phyloP scores from a whole-genome alignment of 345 rosid genomes.

The Eucalyptus erythrocorys region DNA sequence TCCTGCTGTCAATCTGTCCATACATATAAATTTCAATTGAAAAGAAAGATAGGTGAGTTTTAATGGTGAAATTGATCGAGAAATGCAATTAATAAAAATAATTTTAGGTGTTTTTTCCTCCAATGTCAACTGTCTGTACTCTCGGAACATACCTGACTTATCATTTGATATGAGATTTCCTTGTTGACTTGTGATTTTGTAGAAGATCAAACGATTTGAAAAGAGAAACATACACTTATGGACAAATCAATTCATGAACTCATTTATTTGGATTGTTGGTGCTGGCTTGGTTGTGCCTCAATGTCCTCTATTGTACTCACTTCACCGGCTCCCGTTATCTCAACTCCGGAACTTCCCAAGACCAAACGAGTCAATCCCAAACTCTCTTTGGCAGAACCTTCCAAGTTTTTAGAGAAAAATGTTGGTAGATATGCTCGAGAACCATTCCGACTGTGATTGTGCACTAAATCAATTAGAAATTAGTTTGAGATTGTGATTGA shows the following conservation, averaged over 20 bases:
- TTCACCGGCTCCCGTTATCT: not conserved
- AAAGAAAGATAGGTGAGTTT: not conserved
- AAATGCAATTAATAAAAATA: not conserved
- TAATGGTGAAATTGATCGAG: not conserved
- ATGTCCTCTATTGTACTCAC: not conserved
- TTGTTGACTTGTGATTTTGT: not conserved
- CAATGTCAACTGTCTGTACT: not conserved
- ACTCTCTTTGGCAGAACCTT: rapidly evolving
- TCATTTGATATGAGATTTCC: not conserved
- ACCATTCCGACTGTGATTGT: too few species aligned
- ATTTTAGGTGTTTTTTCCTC: not conserved
- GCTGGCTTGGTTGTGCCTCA: not conserved
- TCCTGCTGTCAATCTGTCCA: too few species aligned
- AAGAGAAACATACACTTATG: not conserved
- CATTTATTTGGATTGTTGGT: not conserved
- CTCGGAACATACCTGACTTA: not conserved
- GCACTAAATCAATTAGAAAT: too few species aligned
- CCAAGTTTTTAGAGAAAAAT: rapidly evolving
- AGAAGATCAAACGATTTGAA: not conserved
- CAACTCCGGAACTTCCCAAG: not conserved
- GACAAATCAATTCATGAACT: not conserved
- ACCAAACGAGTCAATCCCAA: not conserved
- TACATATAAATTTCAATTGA: not conserved
- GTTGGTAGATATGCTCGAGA: too few species aligned
- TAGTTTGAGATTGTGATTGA: too few species aligned